Evolutionary conservation across 2,329 filamentous ascomycete species (phyloP), one percentile per base, ranked within the genome.

Genomic region (Whalleya microplaca): DNA sequence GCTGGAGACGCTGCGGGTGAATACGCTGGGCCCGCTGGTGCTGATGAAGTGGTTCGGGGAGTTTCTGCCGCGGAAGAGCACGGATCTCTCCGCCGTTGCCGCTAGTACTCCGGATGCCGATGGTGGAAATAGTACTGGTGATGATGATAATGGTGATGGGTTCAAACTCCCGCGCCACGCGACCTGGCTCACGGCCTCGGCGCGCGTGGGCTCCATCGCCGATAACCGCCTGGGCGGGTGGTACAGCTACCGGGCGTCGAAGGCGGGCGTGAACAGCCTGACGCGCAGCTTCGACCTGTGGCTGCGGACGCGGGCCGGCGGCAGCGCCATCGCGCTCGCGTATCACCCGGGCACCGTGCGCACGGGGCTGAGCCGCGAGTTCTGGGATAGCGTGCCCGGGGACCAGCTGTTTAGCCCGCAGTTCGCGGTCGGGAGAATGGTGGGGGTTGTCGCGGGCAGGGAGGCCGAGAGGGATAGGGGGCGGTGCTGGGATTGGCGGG

Each of bases 311-410:
- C 78, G 80, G 42, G 80, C 82, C 56, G 85, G 80, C 0, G 81
- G 83, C 0, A 85, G 83, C 49, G 89, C 88, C 0, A 78, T 92
- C 62, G 85, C 85, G 1, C 75, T 96, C 10, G 83, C 82, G 9
- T 80, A 95, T 67, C 91, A 95, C 73, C 91, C 91, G 1, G 91
- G 91, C 2, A 95, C 91, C 1, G 90, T 95, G 47, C 86, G 82
- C 76, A 95, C 91, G 48, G 86, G 82, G 9, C 75, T 96, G 59
- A 91, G 86, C 61, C 81, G 78, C 66, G 85, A 86, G 43, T 95
- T 90, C 69, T 94, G 90, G 90, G 77, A 69, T 0, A 84, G 79
- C 41, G 85, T 89, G 42, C 78, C 78, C 45, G 78, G 82, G 63
- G 78, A 68, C 1, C 86, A 87, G 72, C 74, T 95, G 63, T 87